A percentile compares a stretch with the other conserved stretches of the same genome.
Conservation (phyloP, 192 early-diverging fungal species). For the Blastocladiella britannica region DNA sequence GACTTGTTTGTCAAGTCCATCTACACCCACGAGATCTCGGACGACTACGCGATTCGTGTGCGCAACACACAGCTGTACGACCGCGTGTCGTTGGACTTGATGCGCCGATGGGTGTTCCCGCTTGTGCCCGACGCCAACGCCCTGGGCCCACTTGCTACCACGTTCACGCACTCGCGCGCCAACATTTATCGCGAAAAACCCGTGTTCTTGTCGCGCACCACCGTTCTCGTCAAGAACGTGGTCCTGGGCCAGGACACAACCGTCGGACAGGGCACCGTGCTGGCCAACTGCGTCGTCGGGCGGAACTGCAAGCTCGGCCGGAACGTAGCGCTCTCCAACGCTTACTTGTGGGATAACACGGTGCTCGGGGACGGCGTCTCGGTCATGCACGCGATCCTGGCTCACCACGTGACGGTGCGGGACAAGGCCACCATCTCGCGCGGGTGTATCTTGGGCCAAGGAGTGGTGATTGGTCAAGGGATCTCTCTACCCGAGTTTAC, state of each 20-base stretch:
- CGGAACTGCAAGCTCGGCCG: constrained; percentile 56
- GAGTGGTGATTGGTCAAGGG: constrained; percentile 7
- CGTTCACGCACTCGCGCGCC: constrained; percentile 20
- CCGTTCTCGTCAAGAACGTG: constrained; percentile 49
- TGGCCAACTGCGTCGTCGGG: constrained; percentile 69
- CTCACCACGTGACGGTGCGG: constrained; percentile 39
- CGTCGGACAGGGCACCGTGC: constrained; percentile 47
- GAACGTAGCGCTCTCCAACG: constrained; percentile 52
- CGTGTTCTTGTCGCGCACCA: constrained; percentile 21
- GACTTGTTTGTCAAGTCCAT: constrained; percentile 72
- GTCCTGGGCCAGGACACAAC: constrained; percentile 53
- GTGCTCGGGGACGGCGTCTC: constrained; percentile 42
- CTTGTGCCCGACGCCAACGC: constrained; percentile 78
- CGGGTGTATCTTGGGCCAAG: constrained; percentile 55
- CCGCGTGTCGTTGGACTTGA: constrained; percentile 51
- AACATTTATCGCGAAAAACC: constrained; percentile 4
- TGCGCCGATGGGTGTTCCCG: constrained; percentile 84
- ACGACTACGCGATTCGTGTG: constrained; percentile 43
- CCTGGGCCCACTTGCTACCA: constrained; percentile 44
- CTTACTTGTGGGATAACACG: constrained; percentile 68
- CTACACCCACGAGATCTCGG: constrained; percentile 51
- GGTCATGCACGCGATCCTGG: constrained; percentile 54
- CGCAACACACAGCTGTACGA: constrained; percentile 41
- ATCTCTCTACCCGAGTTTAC: not conserved
- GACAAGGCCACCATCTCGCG: constrained; percentile 41